phyloP scores from a whole-genome alignment of 306 rosid genomes.

The Rubus parviflorus region DNA sequence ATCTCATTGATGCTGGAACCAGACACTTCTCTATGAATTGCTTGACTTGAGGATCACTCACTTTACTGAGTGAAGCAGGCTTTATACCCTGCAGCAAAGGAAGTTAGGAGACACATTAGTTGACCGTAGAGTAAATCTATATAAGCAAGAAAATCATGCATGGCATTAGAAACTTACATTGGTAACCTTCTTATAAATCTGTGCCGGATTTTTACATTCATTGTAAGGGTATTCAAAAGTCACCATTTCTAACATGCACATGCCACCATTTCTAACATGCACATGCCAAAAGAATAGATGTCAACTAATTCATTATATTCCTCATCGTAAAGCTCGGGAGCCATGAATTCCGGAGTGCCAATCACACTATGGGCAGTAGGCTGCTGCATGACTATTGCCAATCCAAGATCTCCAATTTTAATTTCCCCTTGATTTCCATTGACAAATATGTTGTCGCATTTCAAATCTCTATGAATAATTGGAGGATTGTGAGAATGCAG shows the following conservation, averaged over 20 bases:
- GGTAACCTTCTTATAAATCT: slow-evolving; percentile 87
- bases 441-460: slow-evolving; percentile 87
- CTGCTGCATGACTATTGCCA: slow-evolving; percentile 87
- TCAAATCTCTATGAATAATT: slow-evolving; percentile 85
- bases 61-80: slow-evolving; percentile 80
- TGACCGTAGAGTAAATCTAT: slow-evolving; percentile 12
- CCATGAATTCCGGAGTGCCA: slow-evolving; percentile 97
- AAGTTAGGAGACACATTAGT: background rate
- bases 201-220: slow-evolving; percentile 89
- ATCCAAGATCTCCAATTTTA: slow-evolving; percentile 94
- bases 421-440: slow-evolving; percentile 84
- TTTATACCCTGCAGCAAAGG: slow-evolving; percentile 62
- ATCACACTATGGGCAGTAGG: slow-evolving; percentile 84
- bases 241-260: slow-evolving; percentile 89
- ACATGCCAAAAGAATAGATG: slow-evolving; percentile 94
- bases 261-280: slow-evolving; percentile 86
- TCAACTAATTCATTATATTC: slow-evolving; percentile 92
- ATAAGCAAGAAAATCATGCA: background rate
- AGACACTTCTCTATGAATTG: slow-evolving; percentile 87
- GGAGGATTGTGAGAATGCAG: slow-evolving; percentile 82
- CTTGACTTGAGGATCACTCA: slow-evolving; percentile 62
- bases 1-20: slow-evolving; percentile 71
- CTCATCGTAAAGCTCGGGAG: slow-evolving; percentile 95
- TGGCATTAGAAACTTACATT: slow-evolving; percentile 55
- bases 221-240: slow-evolving; percentile 89